These are phyloP conservation scores for Sugiyamaella marilandica DNA, from an alignment of 805 yeast genomes.

Conservation along the genomic window DNA sequence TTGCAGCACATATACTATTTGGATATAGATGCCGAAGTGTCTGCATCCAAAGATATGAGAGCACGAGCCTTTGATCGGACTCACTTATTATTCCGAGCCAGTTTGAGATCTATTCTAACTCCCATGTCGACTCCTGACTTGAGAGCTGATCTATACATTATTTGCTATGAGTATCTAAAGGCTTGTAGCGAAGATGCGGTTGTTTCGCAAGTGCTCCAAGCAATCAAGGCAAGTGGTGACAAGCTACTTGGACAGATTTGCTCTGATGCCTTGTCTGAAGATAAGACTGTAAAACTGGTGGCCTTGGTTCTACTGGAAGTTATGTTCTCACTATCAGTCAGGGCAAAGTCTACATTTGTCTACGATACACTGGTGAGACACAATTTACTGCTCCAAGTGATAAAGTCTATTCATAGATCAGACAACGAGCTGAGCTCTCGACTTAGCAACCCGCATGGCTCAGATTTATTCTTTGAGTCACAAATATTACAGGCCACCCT, in stretches of 20 bases:
- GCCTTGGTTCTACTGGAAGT: slow-evolving; percentile 73
- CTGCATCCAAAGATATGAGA: not conserved
- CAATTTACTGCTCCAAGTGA: slow-evolving; percentile 60
- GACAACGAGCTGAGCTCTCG: slow-evolving; percentile 53
- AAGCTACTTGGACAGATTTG: slow-evolving; percentile 60
- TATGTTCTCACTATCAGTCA: slow-evolving; percentile 49
- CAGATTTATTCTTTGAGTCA: slow-evolving; percentile 58
- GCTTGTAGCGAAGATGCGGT: slow-evolving; percentile 36
- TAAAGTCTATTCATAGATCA: slow-evolving; percentile 61
- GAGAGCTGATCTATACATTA: slow-evolving; percentile 73
- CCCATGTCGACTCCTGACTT: slow-evolving; percentile 62
- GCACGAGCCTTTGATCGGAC: slow-evolving; percentile 44
- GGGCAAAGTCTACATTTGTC: slow-evolving; percentile 50
- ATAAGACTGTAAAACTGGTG: slow-evolving; percentile 69
- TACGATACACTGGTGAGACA: slow-evolving; percentile 57
- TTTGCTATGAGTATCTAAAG: slow-evolving; percentile 61
- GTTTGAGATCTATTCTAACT: slow-evolving; percentile 67
- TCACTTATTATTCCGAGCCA: slow-evolving; percentile 65
- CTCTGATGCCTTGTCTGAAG: slow-evolving; percentile 75
- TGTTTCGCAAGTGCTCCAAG: slow-evolving; percentile 46
- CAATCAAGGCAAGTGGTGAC: slow-evolving; percentile 55
- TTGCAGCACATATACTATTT: slow-evolving; percentile 59
- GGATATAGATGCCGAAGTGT: slow-evolving; percentile 28
- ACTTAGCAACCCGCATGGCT: not conserved
- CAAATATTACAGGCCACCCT: slow-evolving; percentile 71